A percentile compares a stretch with the other conserved stretches of the same genome.
Evolutionary conservation across 768 basidiomycete genomes (phyloP).

Genomic region (Roridomyces roridus): DNA sequence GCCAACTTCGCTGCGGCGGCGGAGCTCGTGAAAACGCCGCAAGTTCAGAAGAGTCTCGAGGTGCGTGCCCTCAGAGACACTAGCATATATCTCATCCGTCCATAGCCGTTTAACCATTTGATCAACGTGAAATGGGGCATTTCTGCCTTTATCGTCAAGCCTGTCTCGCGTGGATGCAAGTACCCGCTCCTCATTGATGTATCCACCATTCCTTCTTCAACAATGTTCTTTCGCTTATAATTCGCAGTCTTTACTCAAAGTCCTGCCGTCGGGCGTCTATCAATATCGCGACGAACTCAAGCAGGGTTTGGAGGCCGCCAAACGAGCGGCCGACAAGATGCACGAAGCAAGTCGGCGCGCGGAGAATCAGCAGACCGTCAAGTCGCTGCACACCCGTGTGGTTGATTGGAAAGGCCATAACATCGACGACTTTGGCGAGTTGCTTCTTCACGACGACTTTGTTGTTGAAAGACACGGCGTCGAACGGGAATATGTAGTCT

Average conservation of each 20-base stretch:
- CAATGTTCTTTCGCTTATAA: no score
- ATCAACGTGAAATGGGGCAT: slow-evolving; percentile 86
- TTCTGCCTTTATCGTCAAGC: slow-evolving; percentile 96
- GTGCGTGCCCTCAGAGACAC: no score
- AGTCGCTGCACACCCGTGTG: slow-evolving; percentile 82
- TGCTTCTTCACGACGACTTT: slow-evolving; percentile 95
- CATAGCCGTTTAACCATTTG: slow-evolving; percentile 77
- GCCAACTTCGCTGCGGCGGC: slow-evolving; percentile 89
- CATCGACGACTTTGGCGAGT: slow-evolving; percentile 88
- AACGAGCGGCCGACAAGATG: slow-evolving; percentile 93
- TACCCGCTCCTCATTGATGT: slow-evolving; percentile 94
- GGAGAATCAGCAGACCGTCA: slow-evolving; percentile 89
- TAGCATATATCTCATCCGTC: slow-evolving; percentile 26
- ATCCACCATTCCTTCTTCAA: slow-evolving; percentile 29
- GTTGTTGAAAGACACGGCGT: slow-evolving; percentile 93
- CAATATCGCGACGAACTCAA: slow-evolving; percentile 80
- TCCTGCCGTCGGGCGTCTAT: slow-evolving; percentile 63
- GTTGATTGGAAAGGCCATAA: slow-evolving; percentile 99
- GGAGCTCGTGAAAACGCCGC: slow-evolving; percentile 82
- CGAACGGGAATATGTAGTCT: slow-evolving; percentile 97
- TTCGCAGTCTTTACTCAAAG: slow-evolving; percentile 76
- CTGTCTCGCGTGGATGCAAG: slow-evolving; percentile 96
- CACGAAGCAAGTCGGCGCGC: slow-evolving; percentile 92
- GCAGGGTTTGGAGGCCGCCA: slow-evolving; percentile 81
- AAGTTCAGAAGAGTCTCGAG: slow-evolving; percentile 67